These are phyloP conservation scores for Simplicillium sp. DNA, from an alignment of 2,329 filamentous ascomycete genomes.

Conservation along the genomic window DNA sequence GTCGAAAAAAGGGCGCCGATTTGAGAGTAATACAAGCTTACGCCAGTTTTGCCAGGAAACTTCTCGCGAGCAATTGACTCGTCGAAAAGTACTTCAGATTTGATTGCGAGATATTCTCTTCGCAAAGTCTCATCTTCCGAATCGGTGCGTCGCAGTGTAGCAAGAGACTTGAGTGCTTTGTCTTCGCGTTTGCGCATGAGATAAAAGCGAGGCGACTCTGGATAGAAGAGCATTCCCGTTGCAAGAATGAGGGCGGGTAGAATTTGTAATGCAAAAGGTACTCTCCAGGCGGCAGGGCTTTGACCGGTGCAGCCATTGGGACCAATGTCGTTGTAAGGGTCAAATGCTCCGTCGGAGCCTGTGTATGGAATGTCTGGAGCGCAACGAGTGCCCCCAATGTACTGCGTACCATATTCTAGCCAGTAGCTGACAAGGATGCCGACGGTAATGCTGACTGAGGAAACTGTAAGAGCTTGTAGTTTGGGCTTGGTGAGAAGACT, in stretches of 20 bases:
- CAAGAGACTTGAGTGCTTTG: constrained; percentile 19
- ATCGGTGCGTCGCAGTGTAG: constrained; percentile 20
- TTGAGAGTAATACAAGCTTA: constrained; percentile 19
- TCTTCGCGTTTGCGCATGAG: constrained; percentile 21
- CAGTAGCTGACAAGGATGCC: constrained; percentile 33
- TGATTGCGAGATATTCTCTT: constrained; percentile 24
- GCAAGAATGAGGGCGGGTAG: constrained; percentile 45
- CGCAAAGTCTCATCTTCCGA: constrained; percentile 18
- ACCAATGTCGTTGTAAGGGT: constrained; percentile 31
- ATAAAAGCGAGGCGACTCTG: constrained; percentile 23
- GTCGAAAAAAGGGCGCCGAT: constrained; percentile 19
- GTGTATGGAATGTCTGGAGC: constrained; percentile 35
- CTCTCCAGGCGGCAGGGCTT: constrained; percentile 31
- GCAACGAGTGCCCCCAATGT: constrained; percentile 33
- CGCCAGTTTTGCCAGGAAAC: constrained; percentile 19
- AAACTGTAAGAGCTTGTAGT: not conserved
- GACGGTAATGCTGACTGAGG: constrained; percentile 24
- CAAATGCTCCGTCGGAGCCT: constrained; percentile 30
- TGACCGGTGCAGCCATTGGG: constrained; percentile 32
- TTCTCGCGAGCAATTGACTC: constrained; percentile 15
- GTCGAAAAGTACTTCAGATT: constrained; percentile 26
- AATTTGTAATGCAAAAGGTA: constrained; percentile 43
- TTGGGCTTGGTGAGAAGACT: not conserved
- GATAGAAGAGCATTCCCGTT: constrained; percentile 43
- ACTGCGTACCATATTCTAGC: constrained; percentile 30